A percentile compares a stretch with the other conserved stretches of the same genome.
phyloP scores from a whole-genome alignment of 768 basidiomycete species.

The Pholiota molesta region DNA sequence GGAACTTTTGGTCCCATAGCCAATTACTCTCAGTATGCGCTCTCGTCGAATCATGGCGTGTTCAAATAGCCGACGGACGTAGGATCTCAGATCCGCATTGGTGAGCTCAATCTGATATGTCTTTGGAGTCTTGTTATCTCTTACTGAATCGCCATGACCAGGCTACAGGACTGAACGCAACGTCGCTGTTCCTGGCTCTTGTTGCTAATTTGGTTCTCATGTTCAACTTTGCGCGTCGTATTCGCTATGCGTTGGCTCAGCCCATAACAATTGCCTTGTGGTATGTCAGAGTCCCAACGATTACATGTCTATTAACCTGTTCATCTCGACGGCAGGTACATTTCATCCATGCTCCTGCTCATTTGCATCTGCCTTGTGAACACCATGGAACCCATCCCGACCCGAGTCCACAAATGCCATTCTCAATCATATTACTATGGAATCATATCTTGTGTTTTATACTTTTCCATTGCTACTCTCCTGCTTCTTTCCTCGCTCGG shows the following conservation, averaged over 20 bases:
- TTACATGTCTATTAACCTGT: neutral
- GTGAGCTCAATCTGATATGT: slow-evolving; percentile 22
- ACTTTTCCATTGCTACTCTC: slow-evolving; percentile 32
- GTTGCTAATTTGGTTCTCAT: slow-evolving; percentile 38
- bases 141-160: slow-evolving; percentile 8
- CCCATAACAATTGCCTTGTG: slow-evolving; percentile 39
- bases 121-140: neutral
- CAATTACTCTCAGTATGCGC: slow-evolving; percentile 42
- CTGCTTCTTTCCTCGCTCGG: slow-evolving; percentile 34
- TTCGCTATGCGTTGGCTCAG: slow-evolving; percentile 38
- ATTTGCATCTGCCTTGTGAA: slow-evolving; percentile 34
- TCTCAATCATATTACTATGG: slow-evolving; percentile 44
- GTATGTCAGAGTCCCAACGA: slow-evolving; percentile 21
- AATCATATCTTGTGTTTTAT: slow-evolving; percentile 33
- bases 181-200: slow-evolving; percentile 36
- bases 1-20: slow-evolving; percentile 45
- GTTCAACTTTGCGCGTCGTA: slow-evolving; percentile 40
- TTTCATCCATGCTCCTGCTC: slow-evolving; percentile 36
- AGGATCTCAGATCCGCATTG: slow-evolving; percentile 35
- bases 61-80: slow-evolving; percentile 19
- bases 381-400: slow-evolving; percentile 10
- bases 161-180: slow-evolving; percentile 35
- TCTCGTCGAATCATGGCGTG: slow-evolving; percentile 38
- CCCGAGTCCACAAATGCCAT: slow-evolving; percentile 19
- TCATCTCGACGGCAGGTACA: slow-evolving; percentile 33